Evolutionary conservation across 2,329 filamentous ascomycete genomes (phyloP).

Genomic region (Aplosporella prunicola): DNA sequence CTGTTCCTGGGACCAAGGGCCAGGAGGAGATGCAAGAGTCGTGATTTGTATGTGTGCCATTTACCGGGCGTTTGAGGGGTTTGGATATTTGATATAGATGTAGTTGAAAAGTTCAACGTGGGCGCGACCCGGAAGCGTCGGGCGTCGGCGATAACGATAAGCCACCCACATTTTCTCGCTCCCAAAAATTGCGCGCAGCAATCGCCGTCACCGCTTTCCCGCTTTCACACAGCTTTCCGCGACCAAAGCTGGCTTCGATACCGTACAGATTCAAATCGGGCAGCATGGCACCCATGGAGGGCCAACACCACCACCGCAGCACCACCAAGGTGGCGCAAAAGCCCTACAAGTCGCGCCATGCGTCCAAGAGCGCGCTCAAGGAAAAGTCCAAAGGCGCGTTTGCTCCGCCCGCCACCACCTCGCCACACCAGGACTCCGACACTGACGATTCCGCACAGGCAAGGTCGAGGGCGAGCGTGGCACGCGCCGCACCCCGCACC

Average conservation of each 20-base stretch:
- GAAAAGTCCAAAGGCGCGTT: slow-evolving; percentile 71
- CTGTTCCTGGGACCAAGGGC: slow-evolving; percentile 14
- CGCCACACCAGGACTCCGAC: not conserved
- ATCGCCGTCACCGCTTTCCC: not conserved
- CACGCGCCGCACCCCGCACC: slow-evolving; percentile 77
- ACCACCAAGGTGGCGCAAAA: slow-evolving; percentile 87
- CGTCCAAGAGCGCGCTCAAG: slow-evolving; percentile 78
- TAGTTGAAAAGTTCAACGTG: too few relatives aligned
- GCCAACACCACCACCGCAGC: slow-evolving; percentile 75
- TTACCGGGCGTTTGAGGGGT: not conserved
- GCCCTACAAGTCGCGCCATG: slow-evolving; percentile 83
- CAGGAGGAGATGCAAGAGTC: slow-evolving; percentile 4
- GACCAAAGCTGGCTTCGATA: slow-evolving; percentile 14
- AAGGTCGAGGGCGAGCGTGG: slow-evolving; percentile 69
- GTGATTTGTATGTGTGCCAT: not conserved
- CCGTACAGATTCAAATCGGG: slow-evolving; percentile 86
- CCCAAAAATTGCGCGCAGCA: slow-evolving; percentile 8
- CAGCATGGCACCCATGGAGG: slow-evolving; percentile 60
- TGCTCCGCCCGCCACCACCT: not conserved
- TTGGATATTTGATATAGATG: too few relatives aligned
- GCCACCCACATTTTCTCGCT: slow-evolving; percentile 10
- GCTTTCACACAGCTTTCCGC: not conserved
- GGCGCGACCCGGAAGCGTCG: too few relatives aligned
- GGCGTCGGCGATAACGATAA: slow-evolving; percentile 5
- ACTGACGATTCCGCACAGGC: slow-evolving; percentile 41